A percentile compares a stretch with the other conserved stretches of the same genome.
These are phyloP conservation scores for Ailanthus altissimus DNA, from an alignment of 345 rosid genomes.

Conservation along the genomic window DNA sequence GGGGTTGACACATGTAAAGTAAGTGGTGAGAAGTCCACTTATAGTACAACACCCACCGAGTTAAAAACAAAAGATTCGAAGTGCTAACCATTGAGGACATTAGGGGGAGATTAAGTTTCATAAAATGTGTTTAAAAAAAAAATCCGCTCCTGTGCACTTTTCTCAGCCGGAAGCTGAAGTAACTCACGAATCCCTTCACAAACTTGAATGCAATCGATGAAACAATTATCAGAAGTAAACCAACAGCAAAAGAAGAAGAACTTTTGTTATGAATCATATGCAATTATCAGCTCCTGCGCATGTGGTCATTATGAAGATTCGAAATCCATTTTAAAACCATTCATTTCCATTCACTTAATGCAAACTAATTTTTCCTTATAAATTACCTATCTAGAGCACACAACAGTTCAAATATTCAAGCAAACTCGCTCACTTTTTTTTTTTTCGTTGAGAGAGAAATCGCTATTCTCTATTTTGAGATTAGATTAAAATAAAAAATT, in stretches of 20 bases:
- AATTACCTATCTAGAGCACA: neutral
- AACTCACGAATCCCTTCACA: slow-evolving; percentile 49
- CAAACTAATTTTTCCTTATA: neutral
- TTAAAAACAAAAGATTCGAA: neutral
- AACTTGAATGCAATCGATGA: slow-evolving; percentile 29
- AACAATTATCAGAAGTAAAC: neutral
- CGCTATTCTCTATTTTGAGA: too few species aligned
- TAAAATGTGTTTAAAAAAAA: slow-evolving; percentile 27
- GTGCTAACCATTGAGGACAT: too few species aligned
- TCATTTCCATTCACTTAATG: neutral
- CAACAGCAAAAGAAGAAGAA: neutral
- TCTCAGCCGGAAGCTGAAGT: slow-evolving; percentile 40
- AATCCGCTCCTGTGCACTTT: slow-evolving; percentile 22
- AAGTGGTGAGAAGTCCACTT: too few species aligned
- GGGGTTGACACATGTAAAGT: too few species aligned
- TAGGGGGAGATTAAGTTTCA: neutral
- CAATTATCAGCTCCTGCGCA: neutral
- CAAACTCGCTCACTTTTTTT: too few species aligned
- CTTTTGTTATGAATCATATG: neutral
- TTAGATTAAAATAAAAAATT: too few species aligned
- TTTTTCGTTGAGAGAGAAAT: too few species aligned
- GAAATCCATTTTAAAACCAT: neutral
- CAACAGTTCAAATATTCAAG: neutral
- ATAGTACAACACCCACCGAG: too few species aligned
- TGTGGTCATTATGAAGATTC: neutral